These are phyloP conservation scores for Tetradesmus lagerheimii DNA, from an alignment of 139 green algal genomes.

Conservation along the genomic window DNA sequence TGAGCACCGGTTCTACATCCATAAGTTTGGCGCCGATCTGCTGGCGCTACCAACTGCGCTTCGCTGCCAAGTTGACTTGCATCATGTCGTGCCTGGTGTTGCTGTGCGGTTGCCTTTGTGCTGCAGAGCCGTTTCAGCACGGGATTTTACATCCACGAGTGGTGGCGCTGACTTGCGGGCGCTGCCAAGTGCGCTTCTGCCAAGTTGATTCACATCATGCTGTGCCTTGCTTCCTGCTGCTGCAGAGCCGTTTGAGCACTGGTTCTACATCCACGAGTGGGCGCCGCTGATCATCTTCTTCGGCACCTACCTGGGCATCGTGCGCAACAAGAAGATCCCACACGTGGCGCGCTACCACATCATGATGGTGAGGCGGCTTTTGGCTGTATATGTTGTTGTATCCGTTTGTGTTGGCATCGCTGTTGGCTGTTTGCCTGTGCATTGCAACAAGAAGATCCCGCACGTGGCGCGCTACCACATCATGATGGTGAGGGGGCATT, in stretches of 20 bases:
- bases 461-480: no score
- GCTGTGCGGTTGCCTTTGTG: background rate
- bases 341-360: conserved; percentile 76
- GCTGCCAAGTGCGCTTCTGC: background rate
- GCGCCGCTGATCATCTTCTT: conserved; percentile 78
- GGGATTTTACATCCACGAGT: background rate
- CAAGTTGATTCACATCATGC: background rate
- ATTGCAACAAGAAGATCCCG: no score
- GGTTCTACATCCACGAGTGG: conserved; percentile 79
- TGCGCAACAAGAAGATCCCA: conserved; percentile 76
- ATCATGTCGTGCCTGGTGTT: no score
- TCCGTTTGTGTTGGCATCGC: no score
- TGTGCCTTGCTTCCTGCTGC: background rate
- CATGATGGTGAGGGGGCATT: no score
- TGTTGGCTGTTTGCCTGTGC: no score
- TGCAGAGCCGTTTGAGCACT: conserved; percentile 76
- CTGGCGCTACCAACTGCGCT: no score
- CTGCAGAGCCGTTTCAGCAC: background rate
- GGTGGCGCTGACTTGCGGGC: no score
- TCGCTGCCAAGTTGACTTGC: no score
- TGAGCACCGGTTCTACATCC: background rate
- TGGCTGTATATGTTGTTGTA: no score
- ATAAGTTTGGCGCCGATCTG: no score
- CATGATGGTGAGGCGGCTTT: conserved; percentile 65
- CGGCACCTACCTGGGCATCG: conserved; percentile 74